Evolutionary conservation across 164 flowering plant genomes (phyloP).

Genomic region (Dillenia turbinata): DNA sequence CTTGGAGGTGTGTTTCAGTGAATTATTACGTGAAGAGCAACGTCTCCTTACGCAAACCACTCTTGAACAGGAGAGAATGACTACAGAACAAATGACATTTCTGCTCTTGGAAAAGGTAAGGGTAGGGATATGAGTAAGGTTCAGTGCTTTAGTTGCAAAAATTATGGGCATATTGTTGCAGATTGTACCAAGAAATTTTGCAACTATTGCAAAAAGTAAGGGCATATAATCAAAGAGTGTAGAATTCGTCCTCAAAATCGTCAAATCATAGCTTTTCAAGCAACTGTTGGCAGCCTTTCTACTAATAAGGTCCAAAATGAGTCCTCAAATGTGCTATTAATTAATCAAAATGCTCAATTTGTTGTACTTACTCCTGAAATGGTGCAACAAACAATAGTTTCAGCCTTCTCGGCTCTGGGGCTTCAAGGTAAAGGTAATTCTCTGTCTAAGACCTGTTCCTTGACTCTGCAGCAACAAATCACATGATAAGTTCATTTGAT

Average conservation of each 20-base stretch:
- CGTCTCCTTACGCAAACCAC: neutral
- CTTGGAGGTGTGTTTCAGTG: neutral
- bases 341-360: no score
- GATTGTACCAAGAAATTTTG: neutral
- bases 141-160: neutral
- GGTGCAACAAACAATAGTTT: neutral
- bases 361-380: no score
- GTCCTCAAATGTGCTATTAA: no score
- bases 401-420: neutral
- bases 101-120: neutral
- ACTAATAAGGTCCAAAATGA: no score
- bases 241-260: no score
- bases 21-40: neutral
- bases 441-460: neutral
- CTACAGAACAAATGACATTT: neutral
- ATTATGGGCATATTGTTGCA: neutral
- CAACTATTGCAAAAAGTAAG: neutral
- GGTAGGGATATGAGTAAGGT: neutral
- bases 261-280: no score
- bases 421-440: neutral
- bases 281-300: no score
- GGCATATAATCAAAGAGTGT: neutral
- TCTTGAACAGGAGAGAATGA: neutral
- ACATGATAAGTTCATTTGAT: neutral
- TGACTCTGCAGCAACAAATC: neutral